Evolutionary conservation across 1,139 yeast genomes (phyloP).

Genomic region (Nadsonia commutata): DNA sequence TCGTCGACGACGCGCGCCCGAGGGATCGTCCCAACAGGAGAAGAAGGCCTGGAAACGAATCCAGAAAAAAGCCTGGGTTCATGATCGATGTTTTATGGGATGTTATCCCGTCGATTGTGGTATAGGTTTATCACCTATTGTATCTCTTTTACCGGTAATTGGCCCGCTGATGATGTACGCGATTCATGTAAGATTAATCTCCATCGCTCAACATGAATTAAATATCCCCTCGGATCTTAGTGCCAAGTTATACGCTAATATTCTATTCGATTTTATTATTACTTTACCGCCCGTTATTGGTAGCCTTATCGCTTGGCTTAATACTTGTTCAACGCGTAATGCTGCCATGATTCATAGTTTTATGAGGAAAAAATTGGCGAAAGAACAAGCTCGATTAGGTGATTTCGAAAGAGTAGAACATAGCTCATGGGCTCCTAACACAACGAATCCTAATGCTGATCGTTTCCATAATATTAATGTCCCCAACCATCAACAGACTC

Average conservation of each 20-base stretch:
- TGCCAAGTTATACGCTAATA: constrained; percentile 61
- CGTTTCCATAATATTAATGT: too few relatives aligned
- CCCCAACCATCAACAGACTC: too few relatives aligned
- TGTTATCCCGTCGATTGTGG: constrained; percentile 71
- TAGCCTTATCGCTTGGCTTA: constrained; percentile 58
- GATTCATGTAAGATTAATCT: constrained; percentile 53
- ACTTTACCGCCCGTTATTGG: constrained; percentile 74
- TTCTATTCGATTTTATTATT: constrained; percentile 54
- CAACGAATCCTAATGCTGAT: too few relatives aligned
- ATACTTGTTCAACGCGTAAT: constrained; percentile 79
- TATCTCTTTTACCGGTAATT: constrained; percentile 55
- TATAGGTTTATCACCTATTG: constrained; percentile 45
- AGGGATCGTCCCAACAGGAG: constrained; percentile 44
- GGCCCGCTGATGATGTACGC: constrained; percentile 76
- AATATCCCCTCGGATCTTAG: constrained; percentile 44
- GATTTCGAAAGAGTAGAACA: background rate
- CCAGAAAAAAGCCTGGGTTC: constrained; percentile 71
- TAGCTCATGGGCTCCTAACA: too few relatives aligned
- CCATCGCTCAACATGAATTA: constrained; percentile 37
- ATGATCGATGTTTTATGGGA: constrained; percentile 59
- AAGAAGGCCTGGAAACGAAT: constrained; percentile 54
- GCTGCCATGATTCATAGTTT: constrained; percentile 51
- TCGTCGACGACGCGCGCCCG: constrained; percentile 28
- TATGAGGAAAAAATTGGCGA: constrained; percentile 13
- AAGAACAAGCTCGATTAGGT: background rate